Percentiles rank a stretch among this genome's conserved stretches.
These are phyloP conservation scores for Arachis stenosperma DNA, from an alignment of 306 rosid species.

Conservation along the genomic window DNA sequence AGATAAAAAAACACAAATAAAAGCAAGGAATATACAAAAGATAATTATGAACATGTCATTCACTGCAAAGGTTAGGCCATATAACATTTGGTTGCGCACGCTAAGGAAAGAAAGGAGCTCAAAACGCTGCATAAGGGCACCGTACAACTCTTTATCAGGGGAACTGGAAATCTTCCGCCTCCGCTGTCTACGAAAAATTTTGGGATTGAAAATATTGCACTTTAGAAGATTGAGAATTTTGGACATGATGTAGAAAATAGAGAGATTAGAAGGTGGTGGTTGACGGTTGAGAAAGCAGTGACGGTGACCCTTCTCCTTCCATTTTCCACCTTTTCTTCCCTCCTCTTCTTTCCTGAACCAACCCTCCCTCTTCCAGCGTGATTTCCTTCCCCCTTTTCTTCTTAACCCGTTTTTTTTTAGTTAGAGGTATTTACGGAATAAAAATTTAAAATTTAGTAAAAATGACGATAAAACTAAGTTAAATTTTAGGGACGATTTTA, in stretches of 20 bases:
- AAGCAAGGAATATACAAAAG: neutral
- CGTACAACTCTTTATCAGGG: conserved; percentile 41
- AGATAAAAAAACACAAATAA: neutral
- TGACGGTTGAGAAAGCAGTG: neutral
- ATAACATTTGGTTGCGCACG: conserved; percentile 55
- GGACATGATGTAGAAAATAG: conserved; percentile 43
- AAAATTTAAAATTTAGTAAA: no score
- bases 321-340: no score
- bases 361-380: no score
- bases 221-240: conserved; percentile 47
- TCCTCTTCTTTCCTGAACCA: no score
- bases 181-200: conserved; percentile 46
- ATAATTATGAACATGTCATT: conserved; percentile 56
- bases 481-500: no score
- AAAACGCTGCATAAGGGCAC: conserved; percentile 64
- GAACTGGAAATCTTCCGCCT: neutral
- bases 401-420: no score
- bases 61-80: conserved; percentile 61
- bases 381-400: no score
- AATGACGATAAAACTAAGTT: no score
- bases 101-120: conserved; percentile 66
- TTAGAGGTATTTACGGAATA: no score
- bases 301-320: no score
- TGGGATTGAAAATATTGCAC: conserved; percentile 60
- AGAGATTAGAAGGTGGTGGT: neutral